Evolutionary conservation across 192 early-diverging fungal species (phyloP).

Genomic region (Coemansia sp.): DNA sequence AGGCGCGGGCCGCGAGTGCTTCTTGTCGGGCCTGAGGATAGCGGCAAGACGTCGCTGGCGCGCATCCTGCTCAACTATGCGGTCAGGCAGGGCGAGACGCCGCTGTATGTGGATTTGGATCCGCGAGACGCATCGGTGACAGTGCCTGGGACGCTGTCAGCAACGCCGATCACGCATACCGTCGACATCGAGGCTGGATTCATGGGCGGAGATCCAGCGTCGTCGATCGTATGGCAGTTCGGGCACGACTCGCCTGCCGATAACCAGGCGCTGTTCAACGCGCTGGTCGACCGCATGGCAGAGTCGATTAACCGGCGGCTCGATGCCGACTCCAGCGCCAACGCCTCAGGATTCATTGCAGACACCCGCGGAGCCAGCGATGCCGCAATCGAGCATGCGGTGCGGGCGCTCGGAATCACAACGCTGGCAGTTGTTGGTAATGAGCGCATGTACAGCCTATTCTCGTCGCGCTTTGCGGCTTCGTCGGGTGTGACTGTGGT

Average conservation of each 20-base stretch:
- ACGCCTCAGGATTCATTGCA: constrained; percentile 76
- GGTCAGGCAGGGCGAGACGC: constrained; percentile 65
- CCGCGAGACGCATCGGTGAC: constrained; percentile 72
- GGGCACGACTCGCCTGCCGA: constrained; percentile 75
- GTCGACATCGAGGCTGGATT: constrained; percentile 87
- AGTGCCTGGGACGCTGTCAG: constrained; percentile 84
- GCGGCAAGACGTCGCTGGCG: constrained; percentile 86
- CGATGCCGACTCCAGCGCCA: constrained; percentile 56
- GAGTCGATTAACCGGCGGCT: constrained; percentile 63
- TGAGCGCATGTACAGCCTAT: constrained; percentile 88
- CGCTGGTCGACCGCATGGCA: constrained; percentile 64
- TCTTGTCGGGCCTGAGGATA: constrained; percentile 87
- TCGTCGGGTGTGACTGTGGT: constrained; percentile 60
- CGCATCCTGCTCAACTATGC: constrained; percentile 90
- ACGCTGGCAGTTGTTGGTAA: constrained; percentile 89
- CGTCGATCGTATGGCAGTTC: constrained; percentile 89
- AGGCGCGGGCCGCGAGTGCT: constrained; percentile 62
- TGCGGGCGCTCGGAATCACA: constrained; percentile 71
- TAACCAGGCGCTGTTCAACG: constrained; percentile 79
- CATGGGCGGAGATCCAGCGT: constrained; percentile 57
- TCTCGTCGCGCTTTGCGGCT: constrained; percentile 60
- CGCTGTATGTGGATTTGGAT: constrained; percentile 86
- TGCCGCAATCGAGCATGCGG: constrained; percentile 70
- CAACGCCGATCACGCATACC: constrained; percentile 68
- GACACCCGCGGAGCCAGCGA: constrained; percentile 80